Evolutionary conservation across 495 filamentous ascomycete genomes (phyloP).

Genomic region (Aspergillus bridgeri): DNA sequence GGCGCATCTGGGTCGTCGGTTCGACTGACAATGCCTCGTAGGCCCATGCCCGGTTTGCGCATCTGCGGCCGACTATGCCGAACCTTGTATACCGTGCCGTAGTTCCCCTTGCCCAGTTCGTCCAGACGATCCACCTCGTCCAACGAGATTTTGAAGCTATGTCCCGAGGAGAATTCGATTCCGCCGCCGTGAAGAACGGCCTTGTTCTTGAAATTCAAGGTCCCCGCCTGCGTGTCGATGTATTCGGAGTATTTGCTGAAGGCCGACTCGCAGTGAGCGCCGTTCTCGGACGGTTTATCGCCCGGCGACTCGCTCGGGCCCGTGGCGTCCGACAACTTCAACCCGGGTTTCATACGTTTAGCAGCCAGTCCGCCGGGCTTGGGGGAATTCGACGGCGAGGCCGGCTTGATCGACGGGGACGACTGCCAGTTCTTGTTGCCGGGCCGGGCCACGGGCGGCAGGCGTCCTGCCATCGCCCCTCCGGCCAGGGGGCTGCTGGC

Average conservation of each 20-base stretch:
- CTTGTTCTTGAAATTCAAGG: slow-evolving; percentile 89
- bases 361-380: slow-evolving; percentile 52
- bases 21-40: slow-evolving; percentile 57
- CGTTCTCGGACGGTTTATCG: slow-evolving; percentile 14
- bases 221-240: slow-evolving; percentile 88
- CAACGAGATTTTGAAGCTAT: slow-evolving; percentile 88
- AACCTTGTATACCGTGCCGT: slow-evolving; percentile 96
- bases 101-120: slow-evolving; percentile 96
- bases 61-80: slow-evolving; percentile 76
- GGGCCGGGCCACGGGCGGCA: slow-evolving; percentile 40
- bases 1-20: slow-evolving; percentile 24
- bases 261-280: slow-evolving; percentile 51
- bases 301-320: slow-evolving; percentile 27
- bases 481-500: slow-evolving; percentile 26
- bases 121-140: slow-evolving; percentile 95
- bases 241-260: slow-evolving; percentile 91
- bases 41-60: slow-evolving; percentile 73
- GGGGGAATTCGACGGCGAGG: slow-evolving; percentile 28
- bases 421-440: slow-evolving; percentile 48
- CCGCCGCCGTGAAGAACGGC: slow-evolving; percentile 83
- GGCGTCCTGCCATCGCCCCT: slow-evolving; percentile 35
- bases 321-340: slow-evolving; percentile 51
- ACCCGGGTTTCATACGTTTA: slow-evolving; percentile 48
- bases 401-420: slow-evolving; percentile 39
- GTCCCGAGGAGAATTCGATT: slow-evolving; percentile 86